phyloP scores from a whole-genome alignment of 305 asterid genomes.

The Fraxinus angustifolia region DNA sequence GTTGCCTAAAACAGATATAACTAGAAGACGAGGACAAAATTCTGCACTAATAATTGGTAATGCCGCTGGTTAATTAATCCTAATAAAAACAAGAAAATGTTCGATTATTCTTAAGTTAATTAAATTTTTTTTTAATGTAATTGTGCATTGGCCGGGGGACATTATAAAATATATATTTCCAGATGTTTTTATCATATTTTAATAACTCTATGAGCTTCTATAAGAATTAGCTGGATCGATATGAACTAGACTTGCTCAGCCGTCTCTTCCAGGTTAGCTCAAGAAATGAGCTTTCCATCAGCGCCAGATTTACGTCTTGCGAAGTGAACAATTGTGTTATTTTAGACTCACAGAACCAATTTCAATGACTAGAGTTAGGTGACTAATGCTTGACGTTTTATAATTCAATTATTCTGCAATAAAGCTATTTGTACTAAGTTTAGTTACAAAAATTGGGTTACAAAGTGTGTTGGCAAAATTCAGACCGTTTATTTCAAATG shows the following conservation, averaged over 20 bases:
- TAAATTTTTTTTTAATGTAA: neutral
- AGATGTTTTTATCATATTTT: neutral
- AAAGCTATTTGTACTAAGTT: too few relatives aligned
- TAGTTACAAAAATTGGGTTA: too few relatives aligned
- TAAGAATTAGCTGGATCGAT: neutral
- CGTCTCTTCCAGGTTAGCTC: neutral
- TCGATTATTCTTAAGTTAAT: slow-evolving; percentile 21
- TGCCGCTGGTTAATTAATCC: slow-evolving; percentile 15
- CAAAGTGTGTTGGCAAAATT: too few relatives aligned
- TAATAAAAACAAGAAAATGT: slow-evolving; percentile 10
- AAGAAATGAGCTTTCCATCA: neutral
- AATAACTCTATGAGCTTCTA: neutral
- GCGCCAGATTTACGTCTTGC: neutral
- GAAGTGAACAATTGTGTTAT: neutral
- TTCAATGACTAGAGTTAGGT: neutral
- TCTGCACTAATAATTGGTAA: neutral
- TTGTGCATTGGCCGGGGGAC: neutral
- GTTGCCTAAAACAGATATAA: neutral
- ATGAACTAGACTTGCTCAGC: neutral
- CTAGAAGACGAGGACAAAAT: neutral
- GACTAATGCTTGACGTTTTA: neutral
- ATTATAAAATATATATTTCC: neutral
- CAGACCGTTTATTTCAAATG: too few relatives aligned
- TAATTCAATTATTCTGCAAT: neutral
- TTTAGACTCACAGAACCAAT: neutral